Conservation (phyloP, 306 rosid genomes). For the Acacia melanoxylon region DNA sequence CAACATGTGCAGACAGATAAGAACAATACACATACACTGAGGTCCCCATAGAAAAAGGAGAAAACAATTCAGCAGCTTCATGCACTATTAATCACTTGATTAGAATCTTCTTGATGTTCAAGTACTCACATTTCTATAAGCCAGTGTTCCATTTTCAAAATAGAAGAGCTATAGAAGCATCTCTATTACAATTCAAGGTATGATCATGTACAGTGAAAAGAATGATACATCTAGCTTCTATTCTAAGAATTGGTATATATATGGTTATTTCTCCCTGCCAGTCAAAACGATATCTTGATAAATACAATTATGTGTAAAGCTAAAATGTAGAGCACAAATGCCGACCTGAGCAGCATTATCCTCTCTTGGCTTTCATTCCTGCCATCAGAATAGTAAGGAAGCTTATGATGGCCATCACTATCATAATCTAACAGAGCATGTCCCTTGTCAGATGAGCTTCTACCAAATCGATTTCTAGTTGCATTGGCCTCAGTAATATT, state of each 20-base stretch:
- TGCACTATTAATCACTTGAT: background rate
- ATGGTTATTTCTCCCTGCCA: background rate
- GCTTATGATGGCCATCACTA: conserved; percentile 57
- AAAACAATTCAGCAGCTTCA: background rate
- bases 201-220: conserved; percentile 3
- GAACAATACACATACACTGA: background rate
- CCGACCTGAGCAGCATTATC: conserved; percentile 80
- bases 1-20: background rate
- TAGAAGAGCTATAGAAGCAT: background rate
- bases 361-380: conserved; percentile 80
- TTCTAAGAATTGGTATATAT: background rate
- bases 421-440: conserved; percentile 54
- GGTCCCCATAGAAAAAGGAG: background rate
- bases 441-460: conserved; percentile 56
- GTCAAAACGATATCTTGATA: conserved; percentile 74
- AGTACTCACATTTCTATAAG: background rate
- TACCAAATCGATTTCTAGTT: conserved; percentile 67
- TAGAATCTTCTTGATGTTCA: background rate
- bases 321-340: conserved; percentile 87
- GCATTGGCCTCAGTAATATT: conserved; percentile 48
- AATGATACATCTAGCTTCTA: conserved; percentile 17
- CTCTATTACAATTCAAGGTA: conserved; percentile 5
- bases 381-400: conserved; percentile 59
- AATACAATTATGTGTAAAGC: conserved; percentile 78
- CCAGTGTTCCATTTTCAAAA: background rate